These are phyloP conservation scores for Cutaneotrichosporon spelunceum DNA, from an alignment of 1,284 basidiomycete genomes.

Conservation along the genomic window DNA sequence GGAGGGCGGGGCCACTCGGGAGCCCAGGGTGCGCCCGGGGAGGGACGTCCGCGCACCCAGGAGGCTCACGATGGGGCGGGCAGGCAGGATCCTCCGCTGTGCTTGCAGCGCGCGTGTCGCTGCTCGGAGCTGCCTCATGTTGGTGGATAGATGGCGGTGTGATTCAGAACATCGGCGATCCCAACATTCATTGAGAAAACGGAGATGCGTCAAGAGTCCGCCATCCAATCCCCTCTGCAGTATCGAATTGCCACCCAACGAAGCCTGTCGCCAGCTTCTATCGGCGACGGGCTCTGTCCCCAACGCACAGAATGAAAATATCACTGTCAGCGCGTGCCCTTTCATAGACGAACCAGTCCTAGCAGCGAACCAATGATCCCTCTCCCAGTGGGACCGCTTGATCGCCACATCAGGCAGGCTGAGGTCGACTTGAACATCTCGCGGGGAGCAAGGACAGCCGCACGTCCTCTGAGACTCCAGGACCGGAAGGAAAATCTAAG, in stretches of 20 bases:
- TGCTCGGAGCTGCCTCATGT: conserved; percentile 18
- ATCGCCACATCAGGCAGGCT: too few species aligned
- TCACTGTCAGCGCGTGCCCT: too few species aligned
- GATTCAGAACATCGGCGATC: not conserved
- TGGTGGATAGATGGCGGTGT: not conserved
- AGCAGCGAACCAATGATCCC: too few species aligned
- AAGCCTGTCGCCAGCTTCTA: not conserved
- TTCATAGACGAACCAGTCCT: too few species aligned
- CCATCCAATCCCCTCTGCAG: not conserved
- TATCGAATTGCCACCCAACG: not conserved
- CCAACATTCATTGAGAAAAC: conserved; percentile 4
- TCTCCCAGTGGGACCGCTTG: too few species aligned
- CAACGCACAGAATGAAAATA: too few species aligned
- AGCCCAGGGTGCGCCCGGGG: not conserved
- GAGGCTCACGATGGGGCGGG: not conserved
- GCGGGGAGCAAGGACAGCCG: too few species aligned
- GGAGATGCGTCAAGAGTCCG: not conserved
- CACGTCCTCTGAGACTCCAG: too few species aligned
- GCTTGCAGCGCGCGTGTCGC: conserved; percentile 6
- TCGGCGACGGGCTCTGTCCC: not conserved
- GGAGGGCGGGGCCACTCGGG: not conserved
- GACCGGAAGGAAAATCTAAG: too few species aligned
- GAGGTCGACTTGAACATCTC: too few species aligned
- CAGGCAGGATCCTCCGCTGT: not conserved
- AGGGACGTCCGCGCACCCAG: not conserved